Conservation (phyloP, 805 yeast species). For the Candida takata region DNA sequence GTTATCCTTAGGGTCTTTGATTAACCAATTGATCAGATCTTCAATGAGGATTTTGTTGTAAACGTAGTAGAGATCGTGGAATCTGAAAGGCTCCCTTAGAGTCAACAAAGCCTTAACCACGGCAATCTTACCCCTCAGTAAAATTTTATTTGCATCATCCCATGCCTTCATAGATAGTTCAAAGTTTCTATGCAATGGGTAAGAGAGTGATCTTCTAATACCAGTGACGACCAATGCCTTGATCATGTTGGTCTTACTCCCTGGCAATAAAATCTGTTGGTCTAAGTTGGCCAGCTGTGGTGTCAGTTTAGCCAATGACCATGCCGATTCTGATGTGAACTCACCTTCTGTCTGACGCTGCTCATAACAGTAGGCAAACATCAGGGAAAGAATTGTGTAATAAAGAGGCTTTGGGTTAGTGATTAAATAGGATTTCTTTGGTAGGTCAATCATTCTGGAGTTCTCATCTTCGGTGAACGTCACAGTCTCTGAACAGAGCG, state of each 20-base stretch:
- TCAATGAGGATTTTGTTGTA: slow-evolving; percentile 72
- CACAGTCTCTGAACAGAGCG: slow-evolving; percentile 27
- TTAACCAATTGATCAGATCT: slow-evolving; percentile 72
- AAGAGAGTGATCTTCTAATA: slow-evolving; percentile 66
- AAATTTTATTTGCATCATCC: slow-evolving; percentile 61
- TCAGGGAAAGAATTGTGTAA: slow-evolving; percentile 52
- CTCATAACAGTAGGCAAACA: slow-evolving; percentile 75
- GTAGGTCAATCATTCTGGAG: slow-evolving; percentile 61
- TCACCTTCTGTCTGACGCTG: slow-evolving; percentile 64
- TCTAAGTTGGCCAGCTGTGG: slow-evolving; percentile 79
- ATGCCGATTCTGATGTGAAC: slow-evolving; percentile 78
- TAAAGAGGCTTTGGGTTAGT: slow-evolving; percentile 51
- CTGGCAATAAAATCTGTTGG: slow-evolving; percentile 37
- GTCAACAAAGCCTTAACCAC: slow-evolving; percentile 55
- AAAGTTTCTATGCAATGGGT: slow-evolving; percentile 74
- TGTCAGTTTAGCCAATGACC: slow-evolving; percentile 84
- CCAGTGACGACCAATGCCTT: slow-evolving; percentile 52
- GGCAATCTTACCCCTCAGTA: slow-evolving; percentile 63
- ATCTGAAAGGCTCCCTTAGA: slow-evolving; percentile 67
- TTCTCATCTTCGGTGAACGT: slow-evolving; percentile 57
- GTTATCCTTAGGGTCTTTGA: slow-evolving; percentile 47
- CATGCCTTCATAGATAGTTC: slow-evolving; percentile 54
- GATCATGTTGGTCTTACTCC: slow-evolving; percentile 28
- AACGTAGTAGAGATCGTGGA: slow-evolving; percentile 77
- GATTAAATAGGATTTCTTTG: slow-evolving; percentile 53